phyloP scores from a whole-genome alignment of 2,329 filamentous ascomycete species.

The Claviceps pazoutovae region DNA sequence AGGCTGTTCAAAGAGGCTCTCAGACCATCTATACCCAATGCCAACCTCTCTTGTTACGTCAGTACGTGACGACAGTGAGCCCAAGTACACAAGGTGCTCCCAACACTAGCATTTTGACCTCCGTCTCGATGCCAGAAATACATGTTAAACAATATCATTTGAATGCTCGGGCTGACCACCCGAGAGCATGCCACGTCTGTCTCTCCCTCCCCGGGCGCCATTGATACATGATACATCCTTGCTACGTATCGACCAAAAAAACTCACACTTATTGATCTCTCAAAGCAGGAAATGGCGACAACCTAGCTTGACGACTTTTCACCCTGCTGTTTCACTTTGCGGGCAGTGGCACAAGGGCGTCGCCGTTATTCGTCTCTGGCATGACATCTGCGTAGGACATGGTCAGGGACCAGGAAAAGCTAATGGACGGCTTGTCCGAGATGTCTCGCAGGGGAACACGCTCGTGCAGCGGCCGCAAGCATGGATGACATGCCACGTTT shows the following conservation, averaged over 20 bases:
- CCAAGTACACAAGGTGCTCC: background rate
- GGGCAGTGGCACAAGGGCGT: background rate
- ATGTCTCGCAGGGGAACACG: background rate
- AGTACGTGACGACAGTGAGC: background rate
- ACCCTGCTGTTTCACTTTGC: background rate
- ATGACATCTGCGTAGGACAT: background rate
- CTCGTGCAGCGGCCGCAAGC: background rate
- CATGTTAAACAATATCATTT: background rate
- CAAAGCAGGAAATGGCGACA: background rate
- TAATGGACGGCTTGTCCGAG: conserved; percentile 1
- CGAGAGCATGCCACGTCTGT: background rate
- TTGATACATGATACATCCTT: background rate
- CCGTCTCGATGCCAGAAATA: background rate
- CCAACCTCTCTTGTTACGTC: background rate
- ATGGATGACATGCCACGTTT: background rate
- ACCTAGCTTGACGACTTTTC: background rate
- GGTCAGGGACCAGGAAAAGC: background rate
- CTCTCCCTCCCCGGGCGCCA: background rate
- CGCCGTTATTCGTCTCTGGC: background rate
- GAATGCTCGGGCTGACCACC: background rate
- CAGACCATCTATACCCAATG: background rate
- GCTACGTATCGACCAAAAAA: background rate
- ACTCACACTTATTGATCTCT: background rate
- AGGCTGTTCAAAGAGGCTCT: background rate
- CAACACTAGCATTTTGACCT: background rate